phyloP scores from a whole-genome alignment of 768 basidiomycete species.

The Coprinopsis sp. region DNA sequence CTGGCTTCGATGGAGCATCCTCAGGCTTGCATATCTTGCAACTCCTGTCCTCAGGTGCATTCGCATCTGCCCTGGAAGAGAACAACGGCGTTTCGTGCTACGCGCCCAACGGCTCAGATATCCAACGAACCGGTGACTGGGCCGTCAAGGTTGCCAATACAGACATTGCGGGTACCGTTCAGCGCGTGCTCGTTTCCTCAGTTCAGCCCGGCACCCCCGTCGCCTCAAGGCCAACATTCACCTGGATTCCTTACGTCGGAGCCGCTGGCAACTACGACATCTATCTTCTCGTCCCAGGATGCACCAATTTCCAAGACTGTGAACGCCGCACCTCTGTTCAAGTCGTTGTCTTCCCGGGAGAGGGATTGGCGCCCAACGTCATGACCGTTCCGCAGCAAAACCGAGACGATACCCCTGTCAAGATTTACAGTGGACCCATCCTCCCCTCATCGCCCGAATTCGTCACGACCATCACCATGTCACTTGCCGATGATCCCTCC shows the following conservation, averaged over 20 bases:
- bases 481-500: constrained; percentile 57
- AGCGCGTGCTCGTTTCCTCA: constrained; percentile 65
- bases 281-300: constrained; percentile 84
- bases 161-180: constrained; percentile 73
- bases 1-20: constrained; percentile 65
- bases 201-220: constrained; percentile 61
- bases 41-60: constrained; percentile 87
- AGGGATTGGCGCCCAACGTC: constrained; percentile 57
- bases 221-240: constrained; percentile 68
- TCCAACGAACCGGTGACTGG: constrained; percentile 70
- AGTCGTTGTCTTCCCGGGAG: constrained; percentile 78
- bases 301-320: constrained; percentile 77
- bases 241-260: constrained; percentile 91
- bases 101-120: constrained; percentile 68
- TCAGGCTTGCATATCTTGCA: constrained; percentile 90
- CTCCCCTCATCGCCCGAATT: constrained; percentile 70
- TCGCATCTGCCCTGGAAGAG: constrained; percentile 63
- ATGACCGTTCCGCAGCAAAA: constrained; percentile 74
- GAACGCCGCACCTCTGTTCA: constrained; percentile 72
- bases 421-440: constrained; percentile 81
- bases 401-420: constrained; percentile 48
- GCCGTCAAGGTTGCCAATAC: constrained; percentile 57
- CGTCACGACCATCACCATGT: constrained; percentile 70
- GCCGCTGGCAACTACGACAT: constrained; percentile 83
- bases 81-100: constrained; percentile 72